phyloP scores from a whole-genome alignment of 805 yeast species.

The Sugiyamaella qingdaonensis region DNA sequence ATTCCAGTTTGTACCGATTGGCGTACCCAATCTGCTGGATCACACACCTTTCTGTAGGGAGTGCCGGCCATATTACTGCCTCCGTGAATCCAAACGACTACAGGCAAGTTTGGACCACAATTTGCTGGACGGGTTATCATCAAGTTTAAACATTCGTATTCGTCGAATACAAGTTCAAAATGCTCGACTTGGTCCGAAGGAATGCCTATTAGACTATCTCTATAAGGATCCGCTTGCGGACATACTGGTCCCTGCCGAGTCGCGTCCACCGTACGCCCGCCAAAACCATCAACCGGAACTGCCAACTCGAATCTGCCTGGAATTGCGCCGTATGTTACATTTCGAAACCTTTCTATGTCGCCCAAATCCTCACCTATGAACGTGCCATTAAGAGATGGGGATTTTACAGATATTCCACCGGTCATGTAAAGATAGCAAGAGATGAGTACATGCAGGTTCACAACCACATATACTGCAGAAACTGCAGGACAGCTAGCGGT shows the following conservation, averaged over 20 bases:
- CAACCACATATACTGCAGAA: no score
- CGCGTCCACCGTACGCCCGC: constrained; percentile 13
- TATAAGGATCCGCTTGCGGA: constrained; percentile 19
- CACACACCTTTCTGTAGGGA: constrained; percentile 27
- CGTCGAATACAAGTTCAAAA: constrained; percentile 25
- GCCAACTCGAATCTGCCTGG: constrained; percentile 9
- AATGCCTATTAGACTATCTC: constrained; percentile 21
- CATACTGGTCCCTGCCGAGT: constrained; percentile 20
- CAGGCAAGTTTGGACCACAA: constrained; percentile 27
- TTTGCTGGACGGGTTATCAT: constrained; percentile 27
- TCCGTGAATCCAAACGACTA: constrained; percentile 39
- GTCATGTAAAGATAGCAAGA: background rate
- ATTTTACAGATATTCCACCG: background rate
- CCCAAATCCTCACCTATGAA: constrained; percentile 5
- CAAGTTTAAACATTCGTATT: constrained; percentile 31
- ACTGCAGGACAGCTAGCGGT: no score
- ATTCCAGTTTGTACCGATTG: constrained; percentile 19
- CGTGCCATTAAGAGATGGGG: constrained; percentile 6
- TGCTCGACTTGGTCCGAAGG: constrained; percentile 20
- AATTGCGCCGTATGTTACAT: constrained; percentile 11
- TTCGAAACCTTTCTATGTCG: constrained; percentile 9
- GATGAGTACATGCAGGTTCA: background rate
- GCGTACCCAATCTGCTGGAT: constrained; percentile 27
- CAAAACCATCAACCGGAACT: constrained; percentile 1
- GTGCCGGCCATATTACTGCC: constrained; percentile 37